phyloP scores from a whole-genome alignment of 1,139 yeast genomes.

The Suhomyces yuchorum region DNA sequence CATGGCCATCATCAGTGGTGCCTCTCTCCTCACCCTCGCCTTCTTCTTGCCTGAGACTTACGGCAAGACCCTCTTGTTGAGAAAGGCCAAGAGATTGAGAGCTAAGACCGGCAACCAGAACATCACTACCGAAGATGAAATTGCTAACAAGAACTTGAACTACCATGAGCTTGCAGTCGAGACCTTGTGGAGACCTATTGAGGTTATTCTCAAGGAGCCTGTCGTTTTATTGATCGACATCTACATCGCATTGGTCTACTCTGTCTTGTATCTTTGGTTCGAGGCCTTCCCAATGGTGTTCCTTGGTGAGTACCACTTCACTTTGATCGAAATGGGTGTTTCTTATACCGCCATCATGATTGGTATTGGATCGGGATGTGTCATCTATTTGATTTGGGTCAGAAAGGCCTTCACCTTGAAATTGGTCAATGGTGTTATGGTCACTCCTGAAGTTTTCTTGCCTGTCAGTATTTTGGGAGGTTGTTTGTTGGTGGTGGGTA shows the following conservation, averaged over 20 bases:
- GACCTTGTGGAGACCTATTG: conserved; percentile 53
- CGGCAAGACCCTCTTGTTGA: conserved; percentile 34
- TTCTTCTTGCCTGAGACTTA: conserved; percentile 40
- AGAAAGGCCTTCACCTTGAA: conserved; percentile 27
- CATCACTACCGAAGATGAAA: conserved; percentile 33
- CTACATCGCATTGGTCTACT: conserved; percentile 56
- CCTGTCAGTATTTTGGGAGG: conserved; percentile 49
- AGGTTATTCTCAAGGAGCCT: conserved; percentile 46
- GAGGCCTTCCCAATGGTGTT: conserved; percentile 65
- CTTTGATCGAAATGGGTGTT: conserved; percentile 51
- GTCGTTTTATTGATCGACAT: conserved; percentile 48
- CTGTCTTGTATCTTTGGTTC: conserved; percentile 57
- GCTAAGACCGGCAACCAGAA: conserved; percentile 35
- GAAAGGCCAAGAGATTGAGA: conserved; percentile 41
- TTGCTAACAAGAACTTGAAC: conserved; percentile 25
- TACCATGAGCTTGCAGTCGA: conserved; percentile 32
- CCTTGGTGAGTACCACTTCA: conserved; percentile 45
- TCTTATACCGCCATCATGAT: conserved; percentile 47
- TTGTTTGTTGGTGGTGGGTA: conserved; percentile 43
- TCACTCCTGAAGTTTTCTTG: conserved; percentile 44
- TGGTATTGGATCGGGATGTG: conserved; percentile 40
- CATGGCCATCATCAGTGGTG: conserved; percentile 34
- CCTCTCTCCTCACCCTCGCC: conserved; percentile 26
- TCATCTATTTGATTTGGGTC: conserved; percentile 27
- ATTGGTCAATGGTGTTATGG: conserved; percentile 23